Percentiles rank a stretch among this genome's conserved stretches.
Evolutionary conservation across 345 rosid genomes (phyloP).

Genomic region (Gossypium bickii): DNA sequence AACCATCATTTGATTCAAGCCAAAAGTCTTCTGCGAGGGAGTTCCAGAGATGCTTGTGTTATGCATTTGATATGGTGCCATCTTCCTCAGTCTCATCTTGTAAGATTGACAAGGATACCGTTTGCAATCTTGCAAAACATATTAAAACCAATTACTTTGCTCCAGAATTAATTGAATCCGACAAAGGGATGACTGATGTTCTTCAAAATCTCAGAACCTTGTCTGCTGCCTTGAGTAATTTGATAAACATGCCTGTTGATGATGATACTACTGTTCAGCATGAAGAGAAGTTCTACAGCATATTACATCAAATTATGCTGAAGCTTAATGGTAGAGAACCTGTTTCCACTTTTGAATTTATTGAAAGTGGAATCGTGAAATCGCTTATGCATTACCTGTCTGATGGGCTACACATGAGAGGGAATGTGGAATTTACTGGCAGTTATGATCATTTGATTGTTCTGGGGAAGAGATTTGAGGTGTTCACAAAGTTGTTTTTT

Average conservation of each 20-base stretch:
- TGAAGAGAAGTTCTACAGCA: constrained; percentile 44
- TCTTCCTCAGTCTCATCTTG: constrained; percentile 43
- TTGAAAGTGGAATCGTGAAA: constrained; percentile 83
- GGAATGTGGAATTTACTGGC: constrained; percentile 27
- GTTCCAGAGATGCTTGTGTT: constrained; percentile 71
- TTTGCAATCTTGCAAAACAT: constrained; percentile 58
- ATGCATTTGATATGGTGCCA: constrained; percentile 46
- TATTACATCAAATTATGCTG: constrained; percentile 51
- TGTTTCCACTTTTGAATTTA: constrained; percentile 87
- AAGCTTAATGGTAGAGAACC: constrained; percentile 73
- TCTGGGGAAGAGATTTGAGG: constrained; percentile 65
- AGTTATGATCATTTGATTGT: constrained; percentile 23
- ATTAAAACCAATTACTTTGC: constrained; percentile 59
- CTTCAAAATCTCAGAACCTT: constrained; percentile 66
- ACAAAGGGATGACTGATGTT: constrained; percentile 70
- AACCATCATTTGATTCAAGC: constrained; percentile 40
- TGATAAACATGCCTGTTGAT: constrained; percentile 34
- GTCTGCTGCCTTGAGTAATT: constrained; percentile 52
- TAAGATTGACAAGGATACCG: constrained; percentile 61
- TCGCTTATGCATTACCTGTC: constrained; percentile 63
- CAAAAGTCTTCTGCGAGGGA: constrained; percentile 47
- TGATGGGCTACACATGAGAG: constrained; percentile 49
- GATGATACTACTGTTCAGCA: constrained; percentile 32
- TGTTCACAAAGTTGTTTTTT: constrained; percentile 53
- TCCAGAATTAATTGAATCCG: constrained; percentile 49